Percentiles rank a stretch among this genome's conserved stretches.
These are phyloP conservation scores for Astraeus odoratus DNA, from an alignment of 768 basidiomycete species.

Conservation along the genomic window DNA sequence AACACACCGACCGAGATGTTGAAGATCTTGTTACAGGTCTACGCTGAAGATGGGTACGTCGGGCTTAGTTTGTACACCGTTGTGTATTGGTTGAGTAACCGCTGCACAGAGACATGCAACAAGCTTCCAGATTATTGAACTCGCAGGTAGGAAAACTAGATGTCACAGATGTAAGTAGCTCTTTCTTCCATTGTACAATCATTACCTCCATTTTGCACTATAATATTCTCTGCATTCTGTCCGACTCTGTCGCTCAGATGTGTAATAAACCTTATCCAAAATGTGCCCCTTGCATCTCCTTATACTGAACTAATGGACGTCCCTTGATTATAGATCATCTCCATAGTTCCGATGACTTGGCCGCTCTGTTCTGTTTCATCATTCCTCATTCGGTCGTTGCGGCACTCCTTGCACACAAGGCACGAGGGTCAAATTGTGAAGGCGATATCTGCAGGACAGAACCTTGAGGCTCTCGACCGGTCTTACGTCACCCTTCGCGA, in stretches of 20 bases:
- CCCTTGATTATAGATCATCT: constrained; percentile 42
- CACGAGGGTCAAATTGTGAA: constrained; percentile 76
- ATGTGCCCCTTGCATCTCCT: background rate
- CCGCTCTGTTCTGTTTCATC: constrained; percentile 63
- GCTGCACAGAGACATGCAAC: constrained; percentile 42
- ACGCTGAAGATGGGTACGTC: constrained; percentile 71
- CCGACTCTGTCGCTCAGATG: background rate
- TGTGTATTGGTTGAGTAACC: background rate
- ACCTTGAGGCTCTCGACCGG: constrained; percentile 61
- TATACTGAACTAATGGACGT: background rate
- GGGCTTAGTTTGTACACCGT: background rate
- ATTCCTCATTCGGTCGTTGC: constrained; percentile 74
- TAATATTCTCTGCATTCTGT: background rate
- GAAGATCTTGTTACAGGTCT: constrained; percentile 70
- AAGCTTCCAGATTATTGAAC: constrained; percentile 64
- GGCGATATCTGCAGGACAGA: constrained; percentile 71
- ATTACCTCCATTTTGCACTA: background rate
- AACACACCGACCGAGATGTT: constrained; percentile 53
- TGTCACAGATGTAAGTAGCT: constrained; percentile 57
- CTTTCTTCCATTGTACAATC: background rate
- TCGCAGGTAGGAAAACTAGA: constrained; percentile 79
- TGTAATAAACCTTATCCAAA: background rate
- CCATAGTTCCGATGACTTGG: constrained; percentile 69
- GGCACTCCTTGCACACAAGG: constrained; percentile 61
- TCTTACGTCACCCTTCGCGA: constrained; percentile 54